Percentiles rank a stretch among this genome's conserved stretches.
Evolutionary conservation across 305 asterid species (phyloP).

Genomic region (Solanum hybrid): DNA sequence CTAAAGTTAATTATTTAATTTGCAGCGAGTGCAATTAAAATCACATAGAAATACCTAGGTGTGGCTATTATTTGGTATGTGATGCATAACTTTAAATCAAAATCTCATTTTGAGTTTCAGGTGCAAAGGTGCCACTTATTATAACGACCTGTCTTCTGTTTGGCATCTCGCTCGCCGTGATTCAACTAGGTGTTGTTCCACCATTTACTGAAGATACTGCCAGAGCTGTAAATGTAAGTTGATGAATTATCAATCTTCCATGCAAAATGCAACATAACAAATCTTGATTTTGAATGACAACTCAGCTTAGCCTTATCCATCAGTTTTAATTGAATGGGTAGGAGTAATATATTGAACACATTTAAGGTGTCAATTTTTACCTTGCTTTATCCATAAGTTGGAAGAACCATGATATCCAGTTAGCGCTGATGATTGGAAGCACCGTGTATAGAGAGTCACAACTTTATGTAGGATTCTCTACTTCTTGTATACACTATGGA

Average conservation of each 20-base stretch:
- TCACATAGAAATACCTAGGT: background rate
- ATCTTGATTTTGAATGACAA: background rate
- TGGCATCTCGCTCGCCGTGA: constrained; percentile 40
- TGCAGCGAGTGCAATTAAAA: background rate
- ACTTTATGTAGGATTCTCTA: background rate
- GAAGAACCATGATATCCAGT: background rate
- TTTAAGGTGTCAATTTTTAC: background rate
- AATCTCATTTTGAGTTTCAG: constrained; percentile 22
- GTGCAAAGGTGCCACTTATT: constrained; percentile 52
- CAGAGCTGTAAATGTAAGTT: constrained; percentile 79
- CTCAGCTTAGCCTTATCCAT: background rate
- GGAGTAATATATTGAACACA: background rate
- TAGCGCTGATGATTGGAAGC: background rate
- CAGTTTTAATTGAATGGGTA: background rate
- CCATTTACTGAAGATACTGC: constrained; percentile 74
- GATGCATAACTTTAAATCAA: background rate
- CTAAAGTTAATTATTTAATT: background rate
- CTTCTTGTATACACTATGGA: background rate
- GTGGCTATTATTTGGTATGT: background rate
- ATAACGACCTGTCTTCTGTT: constrained; percentile 34
- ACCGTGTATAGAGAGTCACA: background rate
- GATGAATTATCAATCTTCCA: background rate
- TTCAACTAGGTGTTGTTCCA: constrained; percentile 46
- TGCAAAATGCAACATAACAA: background rate
- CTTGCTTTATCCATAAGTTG: background rate